Evolutionary conservation across 2,329 filamentous ascomycete species (phyloP).

Genomic region (Leptographium radiaticola): DNA sequence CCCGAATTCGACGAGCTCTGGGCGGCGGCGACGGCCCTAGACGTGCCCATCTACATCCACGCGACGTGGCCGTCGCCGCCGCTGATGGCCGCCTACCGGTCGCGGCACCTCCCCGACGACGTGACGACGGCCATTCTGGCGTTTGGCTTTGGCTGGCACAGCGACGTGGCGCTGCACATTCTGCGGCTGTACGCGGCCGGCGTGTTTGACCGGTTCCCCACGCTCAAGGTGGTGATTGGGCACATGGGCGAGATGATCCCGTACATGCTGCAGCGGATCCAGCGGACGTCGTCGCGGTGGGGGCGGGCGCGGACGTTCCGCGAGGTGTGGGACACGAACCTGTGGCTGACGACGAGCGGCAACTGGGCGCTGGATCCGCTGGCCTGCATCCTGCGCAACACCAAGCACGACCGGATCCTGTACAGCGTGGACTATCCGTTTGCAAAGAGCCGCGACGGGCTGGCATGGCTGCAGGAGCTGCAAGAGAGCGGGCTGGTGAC

Average conservation of each 20-base stretch:
- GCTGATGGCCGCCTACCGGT: constrained; percentile 15
- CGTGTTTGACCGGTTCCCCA: constrained; percentile 40
- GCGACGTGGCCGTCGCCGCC: constrained; percentile 20
- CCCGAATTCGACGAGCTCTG: constrained; percentile 29
- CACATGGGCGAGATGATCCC: constrained; percentile 42
- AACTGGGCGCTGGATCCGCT: constrained; percentile 35
- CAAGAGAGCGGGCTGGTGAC: constrained; percentile 33
- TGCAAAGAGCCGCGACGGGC: constrained; percentile 32
- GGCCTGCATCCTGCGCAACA: constrained; percentile 28
- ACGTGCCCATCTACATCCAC: constrained; percentile 30
- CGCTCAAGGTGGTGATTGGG: constrained; percentile 39
- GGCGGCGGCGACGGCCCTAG: constrained; percentile 21
- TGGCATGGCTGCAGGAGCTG: constrained; percentile 33
- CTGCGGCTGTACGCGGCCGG: constrained; percentile 36
- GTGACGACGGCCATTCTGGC: constrained; percentile 21
- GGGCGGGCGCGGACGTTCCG: constrained; percentile 22
- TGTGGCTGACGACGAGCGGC: constrained; percentile 45
- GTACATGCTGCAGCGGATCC: constrained; percentile 36
- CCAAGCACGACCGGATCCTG: constrained; percentile 34
- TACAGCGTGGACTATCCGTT: constrained; percentile 48
- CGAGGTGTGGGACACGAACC: constrained; percentile 40
- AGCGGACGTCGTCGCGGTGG: constrained; percentile 2
- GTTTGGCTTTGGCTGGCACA: constrained; percentile 37
- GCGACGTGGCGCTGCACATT: constrained; percentile 33
- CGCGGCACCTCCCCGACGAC: constrained; percentile 16